A percentile compares a stretch with the other conserved stretches of the same genome.
Evolutionary conservation across 345 rosid species (phyloP).

Genomic region (Syzygium aromaticum): DNA sequence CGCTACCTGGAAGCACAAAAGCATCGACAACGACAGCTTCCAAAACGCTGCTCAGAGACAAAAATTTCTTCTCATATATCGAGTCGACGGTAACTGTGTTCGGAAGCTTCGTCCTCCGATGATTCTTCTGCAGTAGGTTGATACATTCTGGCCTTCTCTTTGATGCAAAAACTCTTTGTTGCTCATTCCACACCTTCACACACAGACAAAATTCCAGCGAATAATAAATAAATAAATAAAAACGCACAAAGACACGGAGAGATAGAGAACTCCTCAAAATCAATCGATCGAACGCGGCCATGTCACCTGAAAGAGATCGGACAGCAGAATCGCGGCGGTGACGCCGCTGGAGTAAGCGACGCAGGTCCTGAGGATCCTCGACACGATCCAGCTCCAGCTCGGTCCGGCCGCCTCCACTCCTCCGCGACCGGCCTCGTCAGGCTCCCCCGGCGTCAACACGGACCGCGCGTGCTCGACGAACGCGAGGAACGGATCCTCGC

Average conservation of each 20-base stretch:
- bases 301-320: constrained; percentile 75
- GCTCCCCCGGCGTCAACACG: constrained; percentile 30
- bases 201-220: neutral
- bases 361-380: constrained; percentile 74
- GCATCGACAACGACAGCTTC: constrained; percentile 72
- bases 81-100: constrained; percentile 74
- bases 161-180: constrained; percentile 36
- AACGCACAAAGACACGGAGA: neutral
- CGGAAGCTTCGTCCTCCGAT: constrained; percentile 58
- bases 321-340: constrained; percentile 76
- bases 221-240: neutral
- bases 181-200: constrained; percentile 23
- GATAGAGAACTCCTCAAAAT: neutral
- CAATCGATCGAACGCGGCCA: neutral
- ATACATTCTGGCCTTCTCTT: constrained; percentile 65
- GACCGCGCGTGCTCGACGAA: constrained; percentile 68
- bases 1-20: constrained; percentile 64
- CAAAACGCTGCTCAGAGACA: constrained; percentile 59
- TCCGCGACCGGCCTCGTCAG: constrained; percentile 15
- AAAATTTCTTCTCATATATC: constrained; percentile 71
- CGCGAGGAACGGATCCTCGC: constrained; percentile 52
- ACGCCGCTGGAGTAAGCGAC: constrained; percentile 85
- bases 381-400: constrained; percentile 80
- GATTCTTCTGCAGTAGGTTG: constrained; percentile 50
- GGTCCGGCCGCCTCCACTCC: constrained; percentile 28